Evolutionary conservation across 768 basidiomycete genomes (phyloP).

Genomic region (Tephrocybe sp.): DNA sequence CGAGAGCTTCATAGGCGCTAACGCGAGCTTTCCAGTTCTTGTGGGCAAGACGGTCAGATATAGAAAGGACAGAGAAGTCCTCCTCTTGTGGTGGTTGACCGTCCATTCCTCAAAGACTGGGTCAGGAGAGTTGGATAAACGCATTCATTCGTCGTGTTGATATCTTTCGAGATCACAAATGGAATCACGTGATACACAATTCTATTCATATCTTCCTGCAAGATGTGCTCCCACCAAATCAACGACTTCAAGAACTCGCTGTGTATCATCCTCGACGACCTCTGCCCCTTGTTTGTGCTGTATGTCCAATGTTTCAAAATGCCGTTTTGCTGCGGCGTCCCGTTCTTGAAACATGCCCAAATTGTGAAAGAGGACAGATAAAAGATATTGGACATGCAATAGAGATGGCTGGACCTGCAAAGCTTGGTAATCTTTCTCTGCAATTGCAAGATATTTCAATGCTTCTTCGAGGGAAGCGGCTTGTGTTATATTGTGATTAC

Average conservation of each 20-base stretch:
- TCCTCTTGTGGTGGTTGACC: constrained; percentile 91
- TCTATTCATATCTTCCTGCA: constrained; percentile 31
- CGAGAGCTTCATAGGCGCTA: constrained; percentile 86
- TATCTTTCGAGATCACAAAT: constrained; percentile 12
- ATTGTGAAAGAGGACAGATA: constrained; percentile 74
- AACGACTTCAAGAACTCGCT: constrained; percentile 58
- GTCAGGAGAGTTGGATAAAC: constrained; percentile 15
- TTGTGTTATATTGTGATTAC: constrained; percentile 14
- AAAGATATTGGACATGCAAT: constrained; percentile 70
- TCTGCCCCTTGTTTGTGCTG: constrained; percentile 41
- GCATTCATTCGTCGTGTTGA: constrained; percentile 16
- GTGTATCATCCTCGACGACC: constrained; percentile 51
- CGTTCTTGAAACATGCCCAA: constrained; percentile 55
- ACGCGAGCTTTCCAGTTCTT: constrained; percentile 99
- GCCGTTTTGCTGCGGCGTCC: constrained; percentile 51
- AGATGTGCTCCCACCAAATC: constrained; percentile 58
- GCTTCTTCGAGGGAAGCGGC: constrained; percentile 53
- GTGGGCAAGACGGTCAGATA: constrained; percentile 81
- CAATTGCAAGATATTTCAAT: constrained; percentile 56
- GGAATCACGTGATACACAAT: constrained; percentile 17
- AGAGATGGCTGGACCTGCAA: constrained; percentile 60
- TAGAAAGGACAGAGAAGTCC: constrained; percentile 81
- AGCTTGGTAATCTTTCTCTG: constrained; percentile 64
- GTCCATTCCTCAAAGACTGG: constrained; percentile 58
- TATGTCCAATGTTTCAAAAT: constrained; percentile 43